phyloP scores from a whole-genome alignment of 2,329 filamentous ascomycete genomes.

The Hypoxylon sp. region DNA sequence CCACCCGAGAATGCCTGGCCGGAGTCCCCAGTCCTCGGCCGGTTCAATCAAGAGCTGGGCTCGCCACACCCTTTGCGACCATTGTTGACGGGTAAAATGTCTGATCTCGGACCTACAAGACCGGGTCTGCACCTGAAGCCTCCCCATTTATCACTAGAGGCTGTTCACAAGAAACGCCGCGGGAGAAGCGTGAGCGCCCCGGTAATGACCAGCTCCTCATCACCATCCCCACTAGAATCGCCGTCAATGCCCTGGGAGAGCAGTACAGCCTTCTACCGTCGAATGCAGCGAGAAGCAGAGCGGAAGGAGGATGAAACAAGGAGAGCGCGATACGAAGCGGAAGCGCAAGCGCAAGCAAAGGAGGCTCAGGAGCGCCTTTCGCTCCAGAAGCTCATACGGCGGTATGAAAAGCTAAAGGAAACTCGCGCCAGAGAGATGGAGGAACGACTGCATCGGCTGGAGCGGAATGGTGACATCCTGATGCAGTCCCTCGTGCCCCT shows the following conservation, averaged over 20 bases:
- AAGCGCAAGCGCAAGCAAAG: constrained; percentile 46
- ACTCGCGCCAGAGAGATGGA: constrained; percentile 64
- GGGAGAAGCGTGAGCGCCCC: constrained; percentile 29
- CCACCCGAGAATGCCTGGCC: constrained; percentile 18
- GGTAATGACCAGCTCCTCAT: constrained; percentile 32
- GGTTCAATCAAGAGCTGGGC: constrained; percentile 13
- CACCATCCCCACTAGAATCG: constrained; percentile 24
- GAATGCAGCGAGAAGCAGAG: constrained; percentile 39
- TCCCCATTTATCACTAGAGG: constrained; percentile 18
- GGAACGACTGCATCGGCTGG: constrained; percentile 62
- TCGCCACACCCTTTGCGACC: constrained; percentile 1
- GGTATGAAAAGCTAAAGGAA: constrained; percentile 61
- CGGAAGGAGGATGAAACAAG: constrained; percentile 37
- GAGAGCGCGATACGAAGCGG: constrained; percentile 50
- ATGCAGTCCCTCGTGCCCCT: constrained; percentile 62
- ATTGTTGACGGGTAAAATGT: constrained; percentile 25
- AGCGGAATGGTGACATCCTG: constrained; percentile 64
- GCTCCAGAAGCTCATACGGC: constrained; percentile 54
- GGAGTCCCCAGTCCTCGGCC: constrained; percentile 30
- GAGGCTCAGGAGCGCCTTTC: constrained; percentile 46
- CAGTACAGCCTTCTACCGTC: constrained; percentile 36
- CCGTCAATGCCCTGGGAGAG: constrained; percentile 25
- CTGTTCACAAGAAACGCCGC: constrained; percentile 15
- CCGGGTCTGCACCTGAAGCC: constrained; percentile 21
- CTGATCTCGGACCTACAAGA: constrained; percentile 33